Base-by-base conservation (phyloP, 345 rosid genomes). In the Fremontodendron californicum region DNA sequence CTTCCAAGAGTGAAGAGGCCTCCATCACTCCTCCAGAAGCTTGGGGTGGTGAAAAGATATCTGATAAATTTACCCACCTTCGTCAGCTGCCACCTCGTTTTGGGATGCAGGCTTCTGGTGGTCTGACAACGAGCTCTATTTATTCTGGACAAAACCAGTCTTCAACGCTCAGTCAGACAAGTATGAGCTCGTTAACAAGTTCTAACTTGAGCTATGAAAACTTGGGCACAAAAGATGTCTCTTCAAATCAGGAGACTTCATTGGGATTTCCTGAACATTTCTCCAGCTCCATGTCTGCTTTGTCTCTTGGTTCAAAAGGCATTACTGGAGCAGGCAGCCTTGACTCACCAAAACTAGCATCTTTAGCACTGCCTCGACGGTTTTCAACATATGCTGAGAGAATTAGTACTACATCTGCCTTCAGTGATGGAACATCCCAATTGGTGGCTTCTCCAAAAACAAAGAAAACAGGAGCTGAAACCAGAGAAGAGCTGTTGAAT, bases 21-120 rank as follows among this genome's bases (percentile, higher is more conserved):
- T 87, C 97, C 61, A 84, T 89, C 79, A 92, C 97, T 75, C 99
- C 98, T 82, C 97, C 99, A 72, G 97, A 96, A 85, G 95, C 97
- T 76, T 96, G 98, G 98, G 97, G 98, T 69, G 97, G 97, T 75
- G 97, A 93, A 81, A 93, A 84, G 87, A 76, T 93, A 81, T 82
- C 94, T 73, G 91, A 92, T 31, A 93, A 88, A 82, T 80, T 84
- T 77, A 51, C 87, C 79, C 86, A 81, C 66, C 80, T 89, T 27
- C 90, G 82, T 55, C 89, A 87, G 75, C 83, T 87, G 74, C 88
- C 98, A 43, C 86, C 97, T 69, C 90, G 88, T 77, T 85, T 90
- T 71, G 94, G 88, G 70, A 78, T 78, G 71, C 80, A 82, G 55
- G 85, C 86, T 81, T 85, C 91, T 77, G 82, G 81, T 72, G 83